Evolutionary conservation across 2,329 filamentous ascomycete genomes (phyloP).

Genomic region (Fusarium hainanense): DNA sequence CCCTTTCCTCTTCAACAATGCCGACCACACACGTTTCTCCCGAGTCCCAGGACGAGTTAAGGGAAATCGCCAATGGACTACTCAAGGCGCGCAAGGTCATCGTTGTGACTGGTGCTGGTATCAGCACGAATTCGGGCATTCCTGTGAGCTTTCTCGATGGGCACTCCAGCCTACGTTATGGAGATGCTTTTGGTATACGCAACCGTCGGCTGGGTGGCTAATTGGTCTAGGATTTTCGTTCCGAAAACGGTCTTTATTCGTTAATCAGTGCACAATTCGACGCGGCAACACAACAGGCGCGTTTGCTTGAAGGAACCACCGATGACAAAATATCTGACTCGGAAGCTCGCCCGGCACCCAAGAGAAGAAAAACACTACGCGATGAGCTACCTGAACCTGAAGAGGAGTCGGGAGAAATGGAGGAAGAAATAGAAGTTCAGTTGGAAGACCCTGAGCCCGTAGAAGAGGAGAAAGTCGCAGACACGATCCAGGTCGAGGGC

Average conservation of each 20-base stretch:
- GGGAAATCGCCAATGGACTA: slow-evolving; percentile 72
- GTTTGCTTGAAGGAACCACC: slow-evolving; percentile 41
- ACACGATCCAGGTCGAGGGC: slow-evolving; percentile 34
- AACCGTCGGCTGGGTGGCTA: slow-evolving; percentile 21
- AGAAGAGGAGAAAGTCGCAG: slow-evolving; percentile 32
- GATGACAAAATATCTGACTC: slow-evolving; percentile 36
- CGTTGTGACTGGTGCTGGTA: slow-evolving; percentile 77
- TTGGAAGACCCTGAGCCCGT: slow-evolving; percentile 28
- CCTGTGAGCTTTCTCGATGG: slow-evolving; percentile 60
- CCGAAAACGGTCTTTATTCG: slow-evolving; percentile 77
- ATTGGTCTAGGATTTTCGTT: slow-evolving; percentile 72
- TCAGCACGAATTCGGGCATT: slow-evolving; percentile 81
- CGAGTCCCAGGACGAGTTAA: slow-evolving; percentile 65
- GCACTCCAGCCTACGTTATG: slow-evolving; percentile 20
- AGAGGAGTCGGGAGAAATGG: slow-evolving; percentile 24
- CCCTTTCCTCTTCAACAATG: slow-evolving; percentile 56
- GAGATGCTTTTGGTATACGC: neutral
- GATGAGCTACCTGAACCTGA: slow-evolving; percentile 30
- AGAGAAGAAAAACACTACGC: slow-evolving; percentile 50
- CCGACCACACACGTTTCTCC: slow-evolving; percentile 67
- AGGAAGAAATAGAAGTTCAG: slow-evolving; percentile 43
- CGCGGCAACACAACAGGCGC: slow-evolving; percentile 56
- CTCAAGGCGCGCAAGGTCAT: slow-evolving; percentile 75
- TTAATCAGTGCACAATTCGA: slow-evolving; percentile 76
- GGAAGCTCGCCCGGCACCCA: slow-evolving; percentile 43